Conservation (phyloP, 345 rosid genomes). For the Gossypium mustelinum region DNA sequence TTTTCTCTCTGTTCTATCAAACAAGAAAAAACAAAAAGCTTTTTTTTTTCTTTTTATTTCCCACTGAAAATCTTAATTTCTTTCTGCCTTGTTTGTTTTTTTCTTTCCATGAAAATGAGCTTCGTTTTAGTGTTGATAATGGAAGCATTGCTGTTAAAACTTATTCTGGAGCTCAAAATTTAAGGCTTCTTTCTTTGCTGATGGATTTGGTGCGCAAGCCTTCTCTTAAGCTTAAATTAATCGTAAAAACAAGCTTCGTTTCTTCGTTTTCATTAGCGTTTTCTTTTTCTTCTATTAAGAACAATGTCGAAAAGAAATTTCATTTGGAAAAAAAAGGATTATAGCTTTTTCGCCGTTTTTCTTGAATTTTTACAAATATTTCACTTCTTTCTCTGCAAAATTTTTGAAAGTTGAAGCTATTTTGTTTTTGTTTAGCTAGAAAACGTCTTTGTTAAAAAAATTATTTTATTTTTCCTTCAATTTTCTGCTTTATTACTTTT, state of each 20-base stretch:
- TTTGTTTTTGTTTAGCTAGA: not conserved
- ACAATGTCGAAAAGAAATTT: not conserved
- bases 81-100: not conserved
- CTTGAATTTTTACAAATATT: not conserved
- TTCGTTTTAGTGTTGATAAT: not conserved
- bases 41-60: not conserved
- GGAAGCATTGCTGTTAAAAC: not conserved
- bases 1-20: slow-evolving; percentile 7
- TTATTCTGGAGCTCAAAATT: slow-evolving; percentile 20
- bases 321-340: not conserved
- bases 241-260: not conserved
- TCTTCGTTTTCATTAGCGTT: not conserved
- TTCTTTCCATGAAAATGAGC: not conserved
- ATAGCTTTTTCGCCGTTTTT: not conserved
- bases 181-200: slow-evolving; percentile 24
- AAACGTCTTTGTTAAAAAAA: not conserved
- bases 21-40: not conserved
- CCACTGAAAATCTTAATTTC: not conserved
- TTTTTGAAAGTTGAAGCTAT: not conserved
- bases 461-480: no score
- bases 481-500: not conserved
- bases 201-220: slow-evolving; percentile 43
- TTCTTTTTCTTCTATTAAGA: not conserved
- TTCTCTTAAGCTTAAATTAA: not conserved
- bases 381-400: no score